Conservation (phyloP, 208 protist species). For the Herpetomonas tarakana region DNA sequence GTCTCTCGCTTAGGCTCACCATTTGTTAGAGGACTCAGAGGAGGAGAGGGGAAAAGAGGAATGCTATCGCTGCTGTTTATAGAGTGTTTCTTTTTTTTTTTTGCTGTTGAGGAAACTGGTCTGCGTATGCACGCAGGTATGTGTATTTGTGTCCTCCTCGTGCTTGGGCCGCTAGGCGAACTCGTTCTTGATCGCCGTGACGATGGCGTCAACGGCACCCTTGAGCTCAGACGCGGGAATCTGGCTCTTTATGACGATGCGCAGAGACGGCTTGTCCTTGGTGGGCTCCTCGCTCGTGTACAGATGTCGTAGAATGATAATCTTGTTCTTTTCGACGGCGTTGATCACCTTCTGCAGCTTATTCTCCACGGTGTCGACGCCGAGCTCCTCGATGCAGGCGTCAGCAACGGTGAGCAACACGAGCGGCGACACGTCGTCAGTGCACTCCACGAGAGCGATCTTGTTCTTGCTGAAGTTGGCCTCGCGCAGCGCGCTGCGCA, state of each 20-base stretch:
- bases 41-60: too few species aligned
- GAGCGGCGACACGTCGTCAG: conserved; percentile 65
- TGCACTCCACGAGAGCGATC: conserved; percentile 54
- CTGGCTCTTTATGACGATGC: conserved; percentile 63
- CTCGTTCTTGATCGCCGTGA: conserved; percentile 49
- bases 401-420: conserved; percentile 48
- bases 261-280: conserved; percentile 49
- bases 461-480: conserved; percentile 52
- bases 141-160: too few species aligned
- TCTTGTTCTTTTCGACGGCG: conserved; percentile 35
- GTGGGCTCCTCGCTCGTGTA: conserved; percentile 64
- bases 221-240: conserved; percentile 52
- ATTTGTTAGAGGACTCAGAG: too few species aligned
- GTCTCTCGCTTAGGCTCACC: too few species aligned
- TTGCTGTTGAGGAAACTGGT: too few species aligned
- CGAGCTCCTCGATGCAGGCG: conserved; percentile 34
- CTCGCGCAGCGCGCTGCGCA: conserved; percentile 42
- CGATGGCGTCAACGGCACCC: conserved; percentile 34
- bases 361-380: conserved; percentile 38
- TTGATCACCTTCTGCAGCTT: conserved; percentile 63
- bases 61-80: too few species aligned
- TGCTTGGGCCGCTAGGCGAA: too few species aligned
- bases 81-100: too few species aligned
- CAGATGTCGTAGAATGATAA: conserved; percentile 66
- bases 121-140: too few species aligned